Evolutionary conservation across 2,329 filamentous ascomycete species (phyloP), one percentile per base, ranked within the genome.

Genomic region (Ascochyta pisi): DNA sequence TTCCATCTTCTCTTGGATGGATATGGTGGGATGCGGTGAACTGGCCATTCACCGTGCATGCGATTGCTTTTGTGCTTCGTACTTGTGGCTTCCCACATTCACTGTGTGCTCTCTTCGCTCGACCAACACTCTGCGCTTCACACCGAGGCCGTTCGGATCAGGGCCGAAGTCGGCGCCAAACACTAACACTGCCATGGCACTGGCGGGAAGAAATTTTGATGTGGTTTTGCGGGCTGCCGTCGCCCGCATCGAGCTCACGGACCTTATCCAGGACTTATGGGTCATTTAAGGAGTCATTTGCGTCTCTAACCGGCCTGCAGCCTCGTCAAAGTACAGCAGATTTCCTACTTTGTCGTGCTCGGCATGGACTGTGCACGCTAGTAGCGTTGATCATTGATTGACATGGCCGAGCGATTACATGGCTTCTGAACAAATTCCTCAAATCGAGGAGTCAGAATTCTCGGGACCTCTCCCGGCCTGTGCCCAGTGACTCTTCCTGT

Each of bases 151-250:
- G 33, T 38, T 40, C 26, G 34, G 31, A 37, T 33, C 47, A 51
- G 27, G 49, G 60, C 65, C 64, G 64, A 67, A 53, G 26, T 56
- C 64, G 64, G 65, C 60, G 60, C 60, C 51, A 41, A 59, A 47
- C 50, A 58, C 55, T 46, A 61, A 61, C 50, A 52, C 47, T 54
- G 57, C 58, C 54, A 61, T 48, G 54, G 63, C 55, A 61, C 56
- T 56, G 50, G 58, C 57, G 63, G 58, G 49, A 61, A 65, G 62
- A 65, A 62, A 54, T 68, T 68, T 68, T 56, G 65, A 58, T 39
- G 37, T 60, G 33, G 54, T 59, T 57, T 40, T 48, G 49, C 40
- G 44, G 49, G 44, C 42, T 50, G 37, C 53, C 37, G 47, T 46
- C 49, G 43, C 48, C 54, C 54, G 48, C 54, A 57, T 27, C 23